Evolutionary conservation across 352 stramenopile genomes (phyloP).

Genomic region (Phytophthora europaea): DNA sequence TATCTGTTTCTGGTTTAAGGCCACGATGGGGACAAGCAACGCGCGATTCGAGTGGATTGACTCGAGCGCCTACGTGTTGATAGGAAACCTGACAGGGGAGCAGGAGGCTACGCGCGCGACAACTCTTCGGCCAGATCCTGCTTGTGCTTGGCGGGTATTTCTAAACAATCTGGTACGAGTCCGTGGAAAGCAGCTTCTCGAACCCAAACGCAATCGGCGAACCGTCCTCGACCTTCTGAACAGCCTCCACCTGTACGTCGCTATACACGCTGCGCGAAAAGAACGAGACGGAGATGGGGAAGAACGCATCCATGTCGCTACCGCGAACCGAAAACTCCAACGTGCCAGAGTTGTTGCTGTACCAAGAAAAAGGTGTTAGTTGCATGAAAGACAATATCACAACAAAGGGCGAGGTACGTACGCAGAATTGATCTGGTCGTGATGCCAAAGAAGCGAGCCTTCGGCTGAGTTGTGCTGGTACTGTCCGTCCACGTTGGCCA

Average conservation of each 20-base stretch:
- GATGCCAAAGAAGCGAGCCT: conserved; percentile 83
- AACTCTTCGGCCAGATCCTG: conserved; percentile 20
- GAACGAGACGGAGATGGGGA: conserved; percentile 90
- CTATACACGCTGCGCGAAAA: conserved; percentile 91
- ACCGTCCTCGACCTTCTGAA: conserved; percentile 79
- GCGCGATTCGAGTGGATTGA: conserved; percentile 18
- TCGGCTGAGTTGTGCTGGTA: conserved; percentile 89
- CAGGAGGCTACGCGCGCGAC: conserved; percentile 2
- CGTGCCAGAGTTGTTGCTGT: conserved; percentile 83
- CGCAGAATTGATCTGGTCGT: conserved; percentile 79
- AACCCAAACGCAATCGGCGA: conserved; percentile 83
- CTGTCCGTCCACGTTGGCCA: conserved; percentile 85
- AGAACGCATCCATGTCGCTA: conserved; percentile 86
- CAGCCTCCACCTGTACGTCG: conserved; percentile 83
- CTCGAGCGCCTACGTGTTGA: conserved; percentile 23
- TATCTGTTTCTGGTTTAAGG: conserved; percentile 50
- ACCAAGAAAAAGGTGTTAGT: conserved; percentile 19
- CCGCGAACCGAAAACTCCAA: conserved; percentile 88
- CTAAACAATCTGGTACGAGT: conserved; percentile 92
- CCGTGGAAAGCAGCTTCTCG: conserved; percentile 89
- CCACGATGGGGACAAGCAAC: conserved; percentile 22
- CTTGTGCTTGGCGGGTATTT: conserved; percentile 32
- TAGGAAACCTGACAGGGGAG: conserved; percentile 16
- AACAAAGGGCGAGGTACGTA: conserved; percentile 49
- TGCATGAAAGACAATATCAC: background rate